These are phyloP conservation scores for Trametes gibbosa DNA, from an alignment of 768 basidiomycete genomes.

Conservation along the genomic window DNA sequence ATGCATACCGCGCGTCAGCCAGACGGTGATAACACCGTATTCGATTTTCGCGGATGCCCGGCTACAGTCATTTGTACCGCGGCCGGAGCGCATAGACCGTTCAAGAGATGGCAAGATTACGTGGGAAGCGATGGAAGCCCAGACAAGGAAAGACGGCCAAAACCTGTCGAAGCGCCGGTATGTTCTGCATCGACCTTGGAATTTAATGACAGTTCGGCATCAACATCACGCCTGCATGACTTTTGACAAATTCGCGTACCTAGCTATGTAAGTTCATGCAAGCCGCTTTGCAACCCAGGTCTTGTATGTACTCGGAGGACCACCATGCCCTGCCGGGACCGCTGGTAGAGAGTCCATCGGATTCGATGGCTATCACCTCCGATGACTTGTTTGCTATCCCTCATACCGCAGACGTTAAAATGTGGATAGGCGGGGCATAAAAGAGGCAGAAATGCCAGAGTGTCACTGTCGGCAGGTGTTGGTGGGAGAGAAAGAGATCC, in stretches of 20 bases:
- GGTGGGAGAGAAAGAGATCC: too few relatives aligned
- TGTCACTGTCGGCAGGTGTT: too few relatives aligned
- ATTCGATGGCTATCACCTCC: too few relatives aligned
- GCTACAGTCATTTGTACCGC: background rate
- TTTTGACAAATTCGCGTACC: background rate
- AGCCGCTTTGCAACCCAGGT: too few relatives aligned
- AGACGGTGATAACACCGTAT: background rate
- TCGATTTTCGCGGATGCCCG: background rate
- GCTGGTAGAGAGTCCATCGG: too few relatives aligned
- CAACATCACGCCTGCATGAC: background rate
- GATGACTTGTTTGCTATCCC: too few relatives aligned
- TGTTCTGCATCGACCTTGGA: background rate
- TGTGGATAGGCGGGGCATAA: too few relatives aligned
- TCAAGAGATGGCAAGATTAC: background rate
- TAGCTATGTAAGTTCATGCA: too few relatives aligned
- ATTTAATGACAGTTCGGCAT: background rate
- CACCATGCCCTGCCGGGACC: too few relatives aligned
- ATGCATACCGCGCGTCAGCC: background rate
- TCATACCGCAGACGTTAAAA: too few relatives aligned
- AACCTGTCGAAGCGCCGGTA: background rate
- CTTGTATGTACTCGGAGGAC: too few relatives aligned
- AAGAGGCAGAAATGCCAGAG: too few relatives aligned
- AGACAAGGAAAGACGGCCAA: background rate
- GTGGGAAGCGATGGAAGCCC: background rate
- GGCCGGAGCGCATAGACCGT: background rate